Evolutionary conservation across 1,139 yeast species (phyloP).

Genomic region (Nadsonia commutata): DNA sequence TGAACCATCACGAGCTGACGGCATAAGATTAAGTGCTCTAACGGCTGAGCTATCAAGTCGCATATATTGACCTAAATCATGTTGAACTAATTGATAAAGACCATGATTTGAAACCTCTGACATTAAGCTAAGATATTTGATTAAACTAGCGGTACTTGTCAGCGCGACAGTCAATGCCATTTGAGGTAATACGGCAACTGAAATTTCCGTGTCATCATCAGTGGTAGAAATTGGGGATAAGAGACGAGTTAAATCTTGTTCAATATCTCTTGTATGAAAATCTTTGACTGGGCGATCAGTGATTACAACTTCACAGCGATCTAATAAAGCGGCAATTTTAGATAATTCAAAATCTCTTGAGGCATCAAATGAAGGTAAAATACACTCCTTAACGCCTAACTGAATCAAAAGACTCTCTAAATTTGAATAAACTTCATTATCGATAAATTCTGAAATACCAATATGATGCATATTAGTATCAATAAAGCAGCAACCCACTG

Average conservation of each 20-base stretch:
- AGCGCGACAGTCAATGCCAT: conserved; percentile 30
- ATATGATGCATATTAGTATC: conserved; percentile 55
- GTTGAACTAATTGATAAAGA: conserved; percentile 40
- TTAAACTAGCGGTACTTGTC: conserved; percentile 46
- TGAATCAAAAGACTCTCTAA: conserved; percentile 77
- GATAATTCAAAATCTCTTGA: conserved; percentile 26
- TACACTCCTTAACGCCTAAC: conserved; percentile 73
- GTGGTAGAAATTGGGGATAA: conserved; percentile 23
- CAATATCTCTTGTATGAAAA: conserved; percentile 49
- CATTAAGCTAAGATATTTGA: conserved; percentile 49
- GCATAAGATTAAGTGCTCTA: conserved; percentile 75
- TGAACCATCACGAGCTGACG: conserved; percentile 33
- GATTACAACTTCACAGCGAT: conserved; percentile 60
- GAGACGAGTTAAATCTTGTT: conserved; percentile 56
- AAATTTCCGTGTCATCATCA: conserved; percentile 30
- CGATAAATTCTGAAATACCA: conserved; percentile 68
- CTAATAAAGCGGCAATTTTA: conserved; percentile 36
- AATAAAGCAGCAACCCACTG: conserved; percentile 67
- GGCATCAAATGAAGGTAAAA: conserved; percentile 36
- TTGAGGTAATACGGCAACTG: conserved; percentile 46
- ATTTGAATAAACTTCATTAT: conserved; percentile 76
- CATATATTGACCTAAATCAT: conserved; percentile 66
- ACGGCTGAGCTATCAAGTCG: conserved; percentile 83
- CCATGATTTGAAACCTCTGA: conserved; percentile 39
- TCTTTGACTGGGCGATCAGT: conserved; percentile 44